Evolutionary conservation across 164 flowering plant genomes (phyloP).

Genomic region (Magnolia kwangsiensis): DNA sequence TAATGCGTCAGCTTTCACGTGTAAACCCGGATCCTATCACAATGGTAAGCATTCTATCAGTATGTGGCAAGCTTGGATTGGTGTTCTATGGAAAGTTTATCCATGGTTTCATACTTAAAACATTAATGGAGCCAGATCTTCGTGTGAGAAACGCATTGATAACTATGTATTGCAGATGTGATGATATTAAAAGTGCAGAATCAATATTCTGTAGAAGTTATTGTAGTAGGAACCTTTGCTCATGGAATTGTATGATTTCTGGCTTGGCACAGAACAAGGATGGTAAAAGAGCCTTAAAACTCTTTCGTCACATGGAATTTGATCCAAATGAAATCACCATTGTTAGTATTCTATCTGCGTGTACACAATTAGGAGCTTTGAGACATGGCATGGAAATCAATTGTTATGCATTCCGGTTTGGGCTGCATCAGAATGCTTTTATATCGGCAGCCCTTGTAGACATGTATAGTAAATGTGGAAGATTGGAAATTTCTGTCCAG

Average conservation of each 20-base stretch:
- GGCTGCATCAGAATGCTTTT: constrained; percentile 22
- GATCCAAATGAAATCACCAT: constrained; percentile 38
- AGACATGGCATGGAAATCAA: constrained; percentile 35
- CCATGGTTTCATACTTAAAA: constrained; percentile 30
- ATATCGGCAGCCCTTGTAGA: constrained; percentile 34
- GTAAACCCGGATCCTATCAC: constrained; percentile 27
- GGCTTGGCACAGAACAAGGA: constrained; percentile 34
- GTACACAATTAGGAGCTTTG: constrained; percentile 32
- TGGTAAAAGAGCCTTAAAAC: constrained; percentile 28
- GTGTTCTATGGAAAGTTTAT: constrained; percentile 16
- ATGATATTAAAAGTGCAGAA: constrained; percentile 26
- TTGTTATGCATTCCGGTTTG: constrained; percentile 13
- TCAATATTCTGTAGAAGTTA: constrained; percentile 17
- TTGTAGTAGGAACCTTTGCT: constrained; percentile 20
- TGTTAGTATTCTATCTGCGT: constrained; percentile 32
- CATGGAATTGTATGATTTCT: constrained; percentile 48
- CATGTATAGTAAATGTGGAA: constrained; percentile 42
- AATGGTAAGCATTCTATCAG: constrained; percentile 28
- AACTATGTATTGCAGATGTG: constrained; percentile 31
- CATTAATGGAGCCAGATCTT: constrained; percentile 18
- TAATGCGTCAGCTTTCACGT: constrained; percentile 17
- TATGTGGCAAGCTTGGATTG: constrained; percentile 31
- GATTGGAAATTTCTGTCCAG: constrained; percentile 27
- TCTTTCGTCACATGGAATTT: constrained; percentile 23
- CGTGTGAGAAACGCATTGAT: constrained; percentile 33